phyloP scores from a whole-genome alignment of 2,329 filamentous ascomycete genomes.

The Neocatenulostroma microsporum region DNA sequence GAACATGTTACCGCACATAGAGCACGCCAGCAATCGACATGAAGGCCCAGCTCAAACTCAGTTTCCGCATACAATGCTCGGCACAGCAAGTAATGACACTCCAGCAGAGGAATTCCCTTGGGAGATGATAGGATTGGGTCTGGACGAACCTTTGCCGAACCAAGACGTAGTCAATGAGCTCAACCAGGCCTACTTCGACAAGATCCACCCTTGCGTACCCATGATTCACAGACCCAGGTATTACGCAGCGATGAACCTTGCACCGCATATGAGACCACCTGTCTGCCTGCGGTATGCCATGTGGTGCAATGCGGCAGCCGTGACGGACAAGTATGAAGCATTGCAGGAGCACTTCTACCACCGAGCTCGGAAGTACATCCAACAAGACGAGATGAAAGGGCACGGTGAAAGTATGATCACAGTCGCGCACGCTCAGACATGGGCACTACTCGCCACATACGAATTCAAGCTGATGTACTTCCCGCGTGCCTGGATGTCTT shows the following conservation, averaged over 20 bases:
- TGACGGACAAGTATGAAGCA: constrained; percentile 70
- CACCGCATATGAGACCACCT: constrained; percentile 77
- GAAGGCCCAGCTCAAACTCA: constrained; percentile 8
- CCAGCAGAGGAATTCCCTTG: constrained; percentile 53
- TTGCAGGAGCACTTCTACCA: constrained; percentile 86
- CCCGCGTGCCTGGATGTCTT: constrained; percentile 88
- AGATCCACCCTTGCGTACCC: constrained; percentile 74
- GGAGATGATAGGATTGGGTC: constrained; percentile 76
- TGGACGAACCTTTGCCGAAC: constrained; percentile 73
- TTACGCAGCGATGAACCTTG: constrained; percentile 77
- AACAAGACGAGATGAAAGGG: constrained; percentile 83
- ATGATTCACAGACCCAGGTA: constrained; percentile 88
- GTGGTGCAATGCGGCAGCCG: constrained; percentile 86
- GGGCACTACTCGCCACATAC: constrained; percentile 69
- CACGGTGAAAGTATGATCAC: constrained; percentile 85
- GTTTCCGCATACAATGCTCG: constrained; percentile 6
- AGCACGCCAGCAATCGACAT: constrained; percentile 6
- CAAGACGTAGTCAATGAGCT: constrained; percentile 79
- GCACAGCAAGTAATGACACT: constrained; percentile 4
- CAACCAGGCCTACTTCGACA: constrained; percentile 82
- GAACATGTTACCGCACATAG: constrained; percentile 10
- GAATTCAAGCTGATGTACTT: constrained; percentile 99
- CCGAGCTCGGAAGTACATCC: constrained; percentile 79
- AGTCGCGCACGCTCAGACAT: constrained; percentile 77
- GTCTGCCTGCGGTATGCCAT: constrained; percentile 87